These are phyloP conservation scores for Coemansia sp. DNA, from an alignment of 192 early-diverging fungal species.

Conservation along the genomic window DNA sequence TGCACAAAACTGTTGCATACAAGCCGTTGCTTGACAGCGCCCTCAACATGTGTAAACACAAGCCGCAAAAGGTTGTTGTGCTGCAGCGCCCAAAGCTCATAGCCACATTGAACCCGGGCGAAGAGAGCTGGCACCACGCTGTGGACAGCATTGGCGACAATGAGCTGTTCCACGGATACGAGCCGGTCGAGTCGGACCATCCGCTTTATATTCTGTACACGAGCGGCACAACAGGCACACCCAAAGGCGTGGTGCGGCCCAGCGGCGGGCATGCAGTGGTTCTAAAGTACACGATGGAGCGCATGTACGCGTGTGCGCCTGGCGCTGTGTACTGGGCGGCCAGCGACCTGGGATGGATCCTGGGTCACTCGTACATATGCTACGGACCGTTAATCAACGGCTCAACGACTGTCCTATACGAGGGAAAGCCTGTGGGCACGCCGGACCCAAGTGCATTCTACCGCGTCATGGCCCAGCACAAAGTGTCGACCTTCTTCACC, in stretches of 20 bases:
- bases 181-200: conserved; percentile 61
- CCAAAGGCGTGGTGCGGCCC: conserved; percentile 63
- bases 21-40: conserved; percentile 76
- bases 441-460: conserved; percentile 80
- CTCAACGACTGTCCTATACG: conserved; percentile 77
- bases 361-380: conserved; percentile 80
- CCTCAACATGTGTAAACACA: conserved; percentile 52
- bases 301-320: conserved; percentile 67
- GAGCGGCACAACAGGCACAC: conserved; percentile 74
- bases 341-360: conserved; percentile 86
- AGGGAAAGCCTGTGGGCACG: conserved; percentile 81
- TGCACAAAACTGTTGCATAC: conserved; percentile 64
- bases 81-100: conserved; percentile 64
- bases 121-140: conserved; percentile 28
- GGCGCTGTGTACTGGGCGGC: conserved; percentile 77
- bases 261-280: conserved; percentile 75
- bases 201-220: conserved; percentile 85
- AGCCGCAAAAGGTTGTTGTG: conserved; percentile 56
- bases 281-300: conserved; percentile 66
- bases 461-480: conserved; percentile 74
- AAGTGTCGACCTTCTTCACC: conserved; percentile 71
- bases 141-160: conserved; percentile 48
- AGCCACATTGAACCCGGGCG: conserved; percentile 46
- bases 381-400: conserved; percentile 80
- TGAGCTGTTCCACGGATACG: conserved; percentile 59